These are phyloP conservation scores for Coemansia sp. DNA, from an alignment of 192 early-diverging fungal species.

Conservation along the genomic window DNA sequence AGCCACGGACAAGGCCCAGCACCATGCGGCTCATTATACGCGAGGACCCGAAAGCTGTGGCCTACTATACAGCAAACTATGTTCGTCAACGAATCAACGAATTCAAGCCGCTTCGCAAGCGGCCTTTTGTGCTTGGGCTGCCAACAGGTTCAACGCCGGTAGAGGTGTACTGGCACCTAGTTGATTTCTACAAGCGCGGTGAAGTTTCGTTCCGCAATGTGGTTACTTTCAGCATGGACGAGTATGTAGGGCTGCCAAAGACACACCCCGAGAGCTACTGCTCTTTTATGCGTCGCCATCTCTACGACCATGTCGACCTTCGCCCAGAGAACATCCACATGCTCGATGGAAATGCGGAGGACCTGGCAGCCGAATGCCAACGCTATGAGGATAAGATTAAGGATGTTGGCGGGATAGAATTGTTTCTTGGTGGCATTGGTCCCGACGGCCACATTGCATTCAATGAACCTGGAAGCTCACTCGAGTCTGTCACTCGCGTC, in stretches of 20 bases:
- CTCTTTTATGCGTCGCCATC: conserved; percentile 84
- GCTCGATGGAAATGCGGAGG: conserved; percentile 78
- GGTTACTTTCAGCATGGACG: conserved; percentile 87
- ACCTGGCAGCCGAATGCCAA: conserved; percentile 77
- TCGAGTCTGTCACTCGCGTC: conserved; percentile 77
- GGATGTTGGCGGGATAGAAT: conserved; percentile 77
- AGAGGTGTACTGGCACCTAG: conserved; percentile 76
- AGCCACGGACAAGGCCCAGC: conserved; percentile 1
- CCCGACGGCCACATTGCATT: conserved; percentile 91
- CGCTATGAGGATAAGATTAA: conserved; percentile 79
- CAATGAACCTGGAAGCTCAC: conserved; percentile 84
- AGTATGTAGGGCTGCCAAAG: conserved; percentile 75
- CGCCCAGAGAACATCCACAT: conserved; percentile 76
- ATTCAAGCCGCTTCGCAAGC: conserved; percentile 68
- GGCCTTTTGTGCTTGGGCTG: conserved; percentile 81
- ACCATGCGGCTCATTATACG: conserved; percentile 53
- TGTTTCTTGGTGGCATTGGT: conserved; percentile 84
- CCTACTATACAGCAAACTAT: conserved; percentile 67
- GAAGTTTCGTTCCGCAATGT: conserved; percentile 75
- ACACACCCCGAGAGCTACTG: conserved; percentile 82
- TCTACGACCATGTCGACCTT: conserved; percentile 84
- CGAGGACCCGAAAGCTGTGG: conserved; percentile 55
- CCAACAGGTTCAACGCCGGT: conserved; percentile 84
- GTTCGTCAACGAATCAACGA: conserved; percentile 74
- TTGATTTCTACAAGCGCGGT: conserved; percentile 69